phyloP scores from a whole-genome alignment of 805 yeast species.

The Wickerhamiella vanderwaltii region DNA sequence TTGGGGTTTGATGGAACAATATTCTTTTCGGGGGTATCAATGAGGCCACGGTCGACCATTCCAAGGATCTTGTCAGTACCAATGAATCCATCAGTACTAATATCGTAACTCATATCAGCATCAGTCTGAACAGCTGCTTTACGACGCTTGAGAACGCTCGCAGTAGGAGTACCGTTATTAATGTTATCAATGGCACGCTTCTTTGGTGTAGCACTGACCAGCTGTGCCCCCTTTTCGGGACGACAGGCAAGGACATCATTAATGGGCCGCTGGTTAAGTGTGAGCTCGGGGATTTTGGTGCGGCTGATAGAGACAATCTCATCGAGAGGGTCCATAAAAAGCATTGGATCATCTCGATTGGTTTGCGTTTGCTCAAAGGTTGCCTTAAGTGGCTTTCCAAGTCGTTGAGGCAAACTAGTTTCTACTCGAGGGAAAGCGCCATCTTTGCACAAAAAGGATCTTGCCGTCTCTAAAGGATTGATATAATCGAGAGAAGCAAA shows the following conservation, averaged over 20 bases:
- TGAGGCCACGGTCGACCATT: conserved; percentile 29
- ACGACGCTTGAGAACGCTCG: conserved; percentile 9
- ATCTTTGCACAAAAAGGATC: conserved; percentile 22
- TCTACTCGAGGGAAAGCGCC: conserved; percentile 19
- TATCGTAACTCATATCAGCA: conserved; percentile 6
- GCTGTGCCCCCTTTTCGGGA: neutral
- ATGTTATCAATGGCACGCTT: conserved; percentile 12
- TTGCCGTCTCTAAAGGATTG: conserved; percentile 16
- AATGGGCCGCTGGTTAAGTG: conserved; percentile 9
- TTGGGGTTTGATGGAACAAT: conserved; percentile 14
- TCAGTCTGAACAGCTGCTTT: neutral
- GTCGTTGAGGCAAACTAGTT: conserved; percentile 20
- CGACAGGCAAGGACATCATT: conserved; percentile 5
- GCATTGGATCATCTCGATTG: conserved; percentile 9
- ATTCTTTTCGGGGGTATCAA: conserved; percentile 26
- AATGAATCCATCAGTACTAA: conserved; percentile 16
- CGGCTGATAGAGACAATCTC: conserved; percentile 12
- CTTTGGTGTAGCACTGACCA: conserved; percentile 8
- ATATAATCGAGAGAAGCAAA: conserved; percentile 24
- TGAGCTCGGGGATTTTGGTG: conserved; percentile 11
- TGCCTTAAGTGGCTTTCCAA: conserved; percentile 20
- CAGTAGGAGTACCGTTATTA: conserved; percentile 11
- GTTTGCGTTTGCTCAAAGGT: conserved; percentile 26
- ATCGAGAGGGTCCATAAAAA: conserved; percentile 14
- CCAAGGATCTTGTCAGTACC: conserved; percentile 26